A percentile compares a stretch with the other conserved stretches of the same genome.
These are phyloP conservation scores for Gigaspora rosea DNA, from an alignment of 192 early-diverging fungal genomes.

Conservation along the genomic window DNA sequence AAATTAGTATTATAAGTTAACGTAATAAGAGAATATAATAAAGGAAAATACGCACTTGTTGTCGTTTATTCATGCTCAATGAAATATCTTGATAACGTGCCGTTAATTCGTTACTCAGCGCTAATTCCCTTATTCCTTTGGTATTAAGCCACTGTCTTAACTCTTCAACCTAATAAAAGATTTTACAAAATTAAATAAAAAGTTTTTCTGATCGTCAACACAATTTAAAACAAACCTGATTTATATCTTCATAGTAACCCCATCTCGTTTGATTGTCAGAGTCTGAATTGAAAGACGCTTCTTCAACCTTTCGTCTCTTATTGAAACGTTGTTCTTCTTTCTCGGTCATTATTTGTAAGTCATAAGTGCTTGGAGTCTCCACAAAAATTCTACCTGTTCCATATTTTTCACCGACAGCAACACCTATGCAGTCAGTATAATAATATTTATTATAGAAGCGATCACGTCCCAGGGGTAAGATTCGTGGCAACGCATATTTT, in stretches of 20 bases:
- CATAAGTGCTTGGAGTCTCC: constrained; percentile 51
- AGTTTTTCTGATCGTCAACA: not conserved
- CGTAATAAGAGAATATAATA: not conserved
- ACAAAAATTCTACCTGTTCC: constrained; percentile 63
- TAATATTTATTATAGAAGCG: constrained; percentile 88
- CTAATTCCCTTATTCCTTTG: constrained; percentile 73
- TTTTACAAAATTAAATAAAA: not conserved
- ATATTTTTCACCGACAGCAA: constrained; percentile 42
- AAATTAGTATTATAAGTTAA: not conserved
- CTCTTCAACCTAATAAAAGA: constrained; percentile 57
- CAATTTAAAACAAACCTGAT: constrained; percentile 39
- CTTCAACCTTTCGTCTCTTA: constrained; percentile 33
- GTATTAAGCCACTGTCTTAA: constrained; percentile 76
- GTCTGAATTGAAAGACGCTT: constrained; percentile 26
- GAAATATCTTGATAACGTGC: constrained; percentile 47
- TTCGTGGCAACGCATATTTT: constrained; percentile 63
- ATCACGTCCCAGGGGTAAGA: constrained; percentile 78
- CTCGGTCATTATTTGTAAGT: constrained; percentile 55
- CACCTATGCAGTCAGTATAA: constrained; percentile 83
- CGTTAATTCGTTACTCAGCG: constrained; percentile 60
- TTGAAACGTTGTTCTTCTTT: constrained; percentile 34
- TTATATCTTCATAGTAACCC: constrained; percentile 44
- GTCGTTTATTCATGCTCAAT: constrained; percentile 59
- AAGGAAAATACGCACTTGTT: constrained; percentile 32
- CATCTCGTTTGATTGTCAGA: constrained; percentile 28